Conservation (phyloP, 306 rosid genomes). For the Prunus padus region DNA sequence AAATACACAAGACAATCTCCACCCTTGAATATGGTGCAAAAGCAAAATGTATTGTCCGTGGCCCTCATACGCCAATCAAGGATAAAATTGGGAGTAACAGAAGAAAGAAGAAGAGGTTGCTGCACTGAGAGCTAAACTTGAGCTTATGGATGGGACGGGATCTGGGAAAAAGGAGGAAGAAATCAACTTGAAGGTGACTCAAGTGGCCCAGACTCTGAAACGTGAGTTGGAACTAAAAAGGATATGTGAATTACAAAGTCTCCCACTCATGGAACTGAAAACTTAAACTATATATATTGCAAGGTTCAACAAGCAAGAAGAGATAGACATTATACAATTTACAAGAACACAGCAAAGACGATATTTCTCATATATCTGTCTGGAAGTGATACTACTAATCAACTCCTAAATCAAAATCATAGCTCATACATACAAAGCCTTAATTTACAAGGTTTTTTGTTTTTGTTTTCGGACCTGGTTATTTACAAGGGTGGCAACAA, state of each 20-base stretch:
- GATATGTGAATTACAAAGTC: background rate
- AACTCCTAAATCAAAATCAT: slow-evolving; percentile 3
- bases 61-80: no score
- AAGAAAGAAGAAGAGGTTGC: no score
- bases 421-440: background rate
- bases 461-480: background rate
- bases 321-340: background rate
- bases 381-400: background rate
- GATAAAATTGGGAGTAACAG: no score
- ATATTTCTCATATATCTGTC: background rate
- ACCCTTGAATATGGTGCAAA: no score
- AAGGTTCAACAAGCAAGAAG: background rate
- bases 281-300: background rate
- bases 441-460: background rate
- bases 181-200: no score
- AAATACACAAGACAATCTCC: no score
- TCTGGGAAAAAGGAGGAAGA: no score
- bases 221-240: no score
- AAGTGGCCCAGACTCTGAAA: no score
- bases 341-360: background rate
- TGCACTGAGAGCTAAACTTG: no score
- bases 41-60: no score
- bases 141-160: no score
- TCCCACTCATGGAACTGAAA: background rate
- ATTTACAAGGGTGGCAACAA: slow-evolving; percentile 2